Evolutionary conservation across 768 basidiomycete genomes (phyloP).

Genomic region (Myochromella boudieri): DNA sequence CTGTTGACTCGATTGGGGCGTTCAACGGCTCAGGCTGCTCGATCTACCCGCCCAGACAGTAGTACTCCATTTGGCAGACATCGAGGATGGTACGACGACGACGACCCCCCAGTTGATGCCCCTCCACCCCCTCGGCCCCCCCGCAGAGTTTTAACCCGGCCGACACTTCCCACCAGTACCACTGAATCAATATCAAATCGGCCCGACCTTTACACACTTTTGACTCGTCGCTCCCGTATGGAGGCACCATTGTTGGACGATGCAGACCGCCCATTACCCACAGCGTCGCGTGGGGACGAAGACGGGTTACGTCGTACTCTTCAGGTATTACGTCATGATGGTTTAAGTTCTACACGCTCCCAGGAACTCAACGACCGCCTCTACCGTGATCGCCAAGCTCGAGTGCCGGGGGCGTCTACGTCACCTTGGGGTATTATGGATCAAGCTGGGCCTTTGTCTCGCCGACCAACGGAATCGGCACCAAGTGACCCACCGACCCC

Average conservation of each 20-base stretch:
- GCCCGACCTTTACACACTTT: conserved; percentile 22
- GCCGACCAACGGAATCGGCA: not conserved
- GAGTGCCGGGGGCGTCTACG: not conserved
- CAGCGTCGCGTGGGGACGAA: conserved; percentile 13
- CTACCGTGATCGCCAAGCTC: conserved; percentile 21
- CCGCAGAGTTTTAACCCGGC: not conserved
- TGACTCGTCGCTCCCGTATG: conserved; percentile 24
- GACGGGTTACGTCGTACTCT: conserved; percentile 30
- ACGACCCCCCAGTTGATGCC: not conserved
- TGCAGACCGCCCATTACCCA: conserved; percentile 7
- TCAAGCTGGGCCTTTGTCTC: not conserved
- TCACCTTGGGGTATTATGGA: conserved; percentile 17
- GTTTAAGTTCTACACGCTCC: conserved; percentile 25
- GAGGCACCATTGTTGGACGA: conserved; percentile 27
- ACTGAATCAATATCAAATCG: not conserved
- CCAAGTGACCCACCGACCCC: not conserved
- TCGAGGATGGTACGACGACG: not conserved
- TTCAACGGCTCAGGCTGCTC: too few species aligned
- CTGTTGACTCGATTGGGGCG: too few species aligned
- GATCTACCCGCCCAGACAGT: not conserved
- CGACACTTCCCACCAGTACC: not conserved
- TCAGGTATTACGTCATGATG: conserved; percentile 32
- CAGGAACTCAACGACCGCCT: conserved; percentile 28
- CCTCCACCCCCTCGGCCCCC: not conserved
- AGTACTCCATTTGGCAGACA: not conserved